A percentile compares a stretch with the other conserved stretches of the same genome.
Conservation (phyloP, 352 stramenopile species). For the Saprolegnia diclina region DNA sequence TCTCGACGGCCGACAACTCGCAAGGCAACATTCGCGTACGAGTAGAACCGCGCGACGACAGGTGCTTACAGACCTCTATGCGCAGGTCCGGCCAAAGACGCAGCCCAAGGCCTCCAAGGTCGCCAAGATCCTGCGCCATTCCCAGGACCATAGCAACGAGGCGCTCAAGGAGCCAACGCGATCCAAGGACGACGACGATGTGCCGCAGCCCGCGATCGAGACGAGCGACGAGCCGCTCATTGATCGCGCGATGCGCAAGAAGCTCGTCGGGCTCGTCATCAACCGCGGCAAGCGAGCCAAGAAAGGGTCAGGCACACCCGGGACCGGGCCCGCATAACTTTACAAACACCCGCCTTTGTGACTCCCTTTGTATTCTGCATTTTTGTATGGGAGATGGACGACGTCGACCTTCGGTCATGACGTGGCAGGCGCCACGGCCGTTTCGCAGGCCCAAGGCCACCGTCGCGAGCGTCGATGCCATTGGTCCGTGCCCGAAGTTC, state of each 20-base stretch:
- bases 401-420: too few species aligned
- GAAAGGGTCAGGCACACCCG: conserved; percentile 31
- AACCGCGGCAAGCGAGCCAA: conserved; percentile 71
- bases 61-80: too few species aligned
- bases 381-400: too few species aligned
- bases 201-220: conserved; percentile 29
- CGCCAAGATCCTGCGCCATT: conserved; percentile 11
- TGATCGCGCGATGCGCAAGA: conserved; percentile 74
- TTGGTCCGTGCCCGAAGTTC: not conserved
- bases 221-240: conserved; percentile 56
- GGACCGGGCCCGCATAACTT: too few species aligned
- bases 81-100: conserved; percentile 4
- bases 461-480: not conserved
- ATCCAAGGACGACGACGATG: conserved; percentile 32
- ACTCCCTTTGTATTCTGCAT: too few species aligned
- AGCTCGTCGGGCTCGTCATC: conserved; percentile 72
- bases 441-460: too few species aligned
- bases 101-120: conserved; percentile 18
- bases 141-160: not conserved
- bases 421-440: too few species aligned
- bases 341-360: too few species aligned
- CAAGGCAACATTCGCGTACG: conserved; percentile 62
- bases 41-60: not conserved
- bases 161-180: not conserved
- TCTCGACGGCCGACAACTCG: conserved; percentile 64